Evolutionary conservation across 2,329 filamentous ascomycete species (phyloP).

Genomic region (Amauroascus verrucosus): DNA sequence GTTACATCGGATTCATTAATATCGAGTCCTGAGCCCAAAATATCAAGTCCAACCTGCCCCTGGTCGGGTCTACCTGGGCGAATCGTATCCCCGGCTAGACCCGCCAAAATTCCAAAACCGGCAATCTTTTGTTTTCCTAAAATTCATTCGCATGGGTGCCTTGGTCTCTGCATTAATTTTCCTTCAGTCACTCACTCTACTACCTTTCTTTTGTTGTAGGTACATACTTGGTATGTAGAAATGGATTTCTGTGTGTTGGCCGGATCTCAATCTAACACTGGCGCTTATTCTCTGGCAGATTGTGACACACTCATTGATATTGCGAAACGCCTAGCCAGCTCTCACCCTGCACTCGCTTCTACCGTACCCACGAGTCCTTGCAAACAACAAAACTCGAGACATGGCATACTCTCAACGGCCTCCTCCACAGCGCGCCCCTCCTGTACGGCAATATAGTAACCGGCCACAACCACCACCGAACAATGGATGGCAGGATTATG

Average conservation of each 20-base stretch:
- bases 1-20: conserved; percentile 3
- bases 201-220: background rate
- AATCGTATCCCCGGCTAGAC: conserved; percentile 1
- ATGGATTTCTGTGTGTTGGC: background rate
- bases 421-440: conserved; percentile 27
- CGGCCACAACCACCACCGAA: conserved; percentile 11
- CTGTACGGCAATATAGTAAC: conserved; percentile 1
- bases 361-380: too few relatives aligned
- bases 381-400: conserved; percentile 12
- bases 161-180: background rate
- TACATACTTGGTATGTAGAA: background rate
- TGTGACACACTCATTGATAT: background rate
- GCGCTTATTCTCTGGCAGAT: background rate
- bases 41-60: background rate
- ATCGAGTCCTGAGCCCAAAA: background rate
- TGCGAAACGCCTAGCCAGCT: background rate
- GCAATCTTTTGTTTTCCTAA: background rate
- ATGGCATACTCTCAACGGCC: conserved; percentile 33
- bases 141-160: background rate
- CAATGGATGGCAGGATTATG: conserved; percentile 20
- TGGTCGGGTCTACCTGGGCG: background rate
- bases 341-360: background rate
- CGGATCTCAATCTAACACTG: background rate
- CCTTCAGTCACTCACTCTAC: background rate
- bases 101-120: background rate